Evolutionary conservation across 2,329 filamentous ascomycete species (phyloP).

Genomic region (Xylaria multiplex): DNA sequence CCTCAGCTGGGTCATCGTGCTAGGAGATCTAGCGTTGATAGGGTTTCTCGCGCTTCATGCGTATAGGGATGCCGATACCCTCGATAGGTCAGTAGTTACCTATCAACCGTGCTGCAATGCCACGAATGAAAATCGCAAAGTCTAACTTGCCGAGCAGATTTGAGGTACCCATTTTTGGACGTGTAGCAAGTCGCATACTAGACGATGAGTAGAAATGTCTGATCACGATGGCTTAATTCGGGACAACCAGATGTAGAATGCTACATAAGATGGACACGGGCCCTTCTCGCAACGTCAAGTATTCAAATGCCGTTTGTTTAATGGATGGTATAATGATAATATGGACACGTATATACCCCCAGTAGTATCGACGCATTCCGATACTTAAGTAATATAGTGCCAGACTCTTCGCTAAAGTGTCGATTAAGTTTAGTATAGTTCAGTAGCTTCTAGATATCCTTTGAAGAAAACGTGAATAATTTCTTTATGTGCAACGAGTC

Average conservation of each 20-base stretch:
- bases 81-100: conserved; percentile 62
- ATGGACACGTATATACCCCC: conserved; percentile 26
- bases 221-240: not conserved
- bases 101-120: conserved; percentile 53
- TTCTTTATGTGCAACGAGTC: not conserved
- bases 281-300: not conserved
- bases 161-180: conserved; percentile 88
- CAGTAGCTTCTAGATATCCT: no score
- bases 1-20: conserved; percentile 83
- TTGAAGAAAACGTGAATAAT: no score
- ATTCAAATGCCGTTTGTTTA: not conserved
- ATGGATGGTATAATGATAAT: conserved; percentile 29
- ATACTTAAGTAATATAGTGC: conserved; percentile 20
- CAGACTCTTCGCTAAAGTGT: not conserved
- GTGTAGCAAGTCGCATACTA: conserved; percentile 85
- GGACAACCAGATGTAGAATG: not conserved
- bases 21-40: conserved; percentile 79
- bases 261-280: conserved; percentile 1
- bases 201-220: conserved; percentile 70
- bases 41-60: conserved; percentile 80
- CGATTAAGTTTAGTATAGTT: not conserved
- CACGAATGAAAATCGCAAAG: conserved; percentile 42
- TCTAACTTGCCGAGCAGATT: conserved; percentile 62
- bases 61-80: conserved; percentile 80
- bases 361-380: conserved; percentile 14